Evolutionary conservation across 208 protist species (phyloP), one percentile per base, ranked within the genome.

Genomic region (Porcisia hertigi): DNA sequence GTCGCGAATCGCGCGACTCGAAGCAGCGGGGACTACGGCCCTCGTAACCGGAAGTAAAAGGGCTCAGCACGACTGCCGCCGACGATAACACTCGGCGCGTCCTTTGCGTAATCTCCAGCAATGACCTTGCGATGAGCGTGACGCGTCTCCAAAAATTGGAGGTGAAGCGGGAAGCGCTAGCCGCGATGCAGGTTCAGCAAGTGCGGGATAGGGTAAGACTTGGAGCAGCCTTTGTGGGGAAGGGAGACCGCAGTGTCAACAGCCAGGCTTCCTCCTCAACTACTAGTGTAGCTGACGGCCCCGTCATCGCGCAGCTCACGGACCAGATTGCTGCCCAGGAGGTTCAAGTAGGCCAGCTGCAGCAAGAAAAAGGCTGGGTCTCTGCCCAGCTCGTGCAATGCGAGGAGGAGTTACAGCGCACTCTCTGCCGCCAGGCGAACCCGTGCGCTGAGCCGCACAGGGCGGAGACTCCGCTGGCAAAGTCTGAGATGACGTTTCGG

Each of bases 381-480:
- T 57, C 76, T 23, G 77, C 59, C 39, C 83, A 79, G 25, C 63
- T 92, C 30, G 34, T 59, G n/a, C 62, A 88, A 36, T 88, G 80
- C 60, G 78, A 85, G 74, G 67, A 45, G 16, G 74, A 69, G 20
- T 75, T 90, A 55, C 55, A 78, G 36, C 58, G 73, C 47, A 80
- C 82, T 14, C 62, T 77, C 7, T n/a, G 71, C 12, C 76, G 76
- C 34, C 86, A 88, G 71, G 69, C 63, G 3, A 60, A 43, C 16
- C 79, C 92, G 53, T 77, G 81, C 52, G 80, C 83, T 45, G 88
- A 95, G 59, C 73, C 92, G 59, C 69, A 64, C n/a, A 55, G 59
- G 39, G 83, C 85, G 18, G 84, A 88, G 76, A 69, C 63, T 49
- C 73, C 71, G 54, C 75, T 92, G 39, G 88, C 90, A 84, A 69